Conservation (phyloP, 371 early-diverging fungal genomes). For the Mortierella sp. region DNA sequence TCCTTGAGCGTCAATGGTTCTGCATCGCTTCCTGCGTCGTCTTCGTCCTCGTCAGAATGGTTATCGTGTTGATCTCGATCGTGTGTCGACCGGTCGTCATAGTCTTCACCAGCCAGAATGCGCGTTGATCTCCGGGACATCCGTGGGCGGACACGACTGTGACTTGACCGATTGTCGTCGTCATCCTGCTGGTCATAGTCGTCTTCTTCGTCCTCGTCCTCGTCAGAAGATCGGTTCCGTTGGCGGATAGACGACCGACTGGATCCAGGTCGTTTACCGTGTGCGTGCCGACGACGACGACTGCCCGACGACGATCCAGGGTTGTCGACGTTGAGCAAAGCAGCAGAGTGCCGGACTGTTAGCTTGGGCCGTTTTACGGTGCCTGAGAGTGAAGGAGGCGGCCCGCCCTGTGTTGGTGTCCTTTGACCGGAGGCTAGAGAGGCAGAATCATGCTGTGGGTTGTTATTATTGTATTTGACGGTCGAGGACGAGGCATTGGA, state of each 20-base stretch:
- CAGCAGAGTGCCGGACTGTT: conserved; percentile 34
- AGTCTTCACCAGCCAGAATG: conserved; percentile 24
- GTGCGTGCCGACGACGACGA: conserved; percentile 30
- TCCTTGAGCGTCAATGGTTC: conserved; percentile 78
- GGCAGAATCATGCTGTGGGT: background rate
- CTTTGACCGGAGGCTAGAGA: background rate
- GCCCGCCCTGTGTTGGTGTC: conserved; percentile 1
- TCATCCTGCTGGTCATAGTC: conserved; percentile 22
- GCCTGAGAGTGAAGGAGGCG: conserved; percentile 6
- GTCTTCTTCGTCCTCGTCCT: conserved; percentile 49
- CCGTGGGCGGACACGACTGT: conserved; percentile 39
- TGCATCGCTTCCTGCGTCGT: conserved; percentile 59
- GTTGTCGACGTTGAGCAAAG: conserved; percentile 17
- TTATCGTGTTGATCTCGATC: conserved; percentile 27
- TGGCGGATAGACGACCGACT: conserved; percentile 47
- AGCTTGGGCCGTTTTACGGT: conserved; percentile 30
- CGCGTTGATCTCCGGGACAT: conserved; percentile 36
- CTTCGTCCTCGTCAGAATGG: conserved; percentile 41
- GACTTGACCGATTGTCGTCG: conserved; percentile 36
- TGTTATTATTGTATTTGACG: conserved; percentile 31
- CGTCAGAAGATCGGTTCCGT: conserved; percentile 41
- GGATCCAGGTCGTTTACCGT: conserved; percentile 31
- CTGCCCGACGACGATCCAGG: conserved; percentile 28
- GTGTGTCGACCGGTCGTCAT: conserved; percentile 23
- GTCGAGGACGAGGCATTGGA: conserved; percentile 48